Evolutionary conservation across 164 flowering plant species (phyloP), one percentile per base, ranked within the genome.

Genomic region (Kalanchoe fedtschenkoi): DNA sequence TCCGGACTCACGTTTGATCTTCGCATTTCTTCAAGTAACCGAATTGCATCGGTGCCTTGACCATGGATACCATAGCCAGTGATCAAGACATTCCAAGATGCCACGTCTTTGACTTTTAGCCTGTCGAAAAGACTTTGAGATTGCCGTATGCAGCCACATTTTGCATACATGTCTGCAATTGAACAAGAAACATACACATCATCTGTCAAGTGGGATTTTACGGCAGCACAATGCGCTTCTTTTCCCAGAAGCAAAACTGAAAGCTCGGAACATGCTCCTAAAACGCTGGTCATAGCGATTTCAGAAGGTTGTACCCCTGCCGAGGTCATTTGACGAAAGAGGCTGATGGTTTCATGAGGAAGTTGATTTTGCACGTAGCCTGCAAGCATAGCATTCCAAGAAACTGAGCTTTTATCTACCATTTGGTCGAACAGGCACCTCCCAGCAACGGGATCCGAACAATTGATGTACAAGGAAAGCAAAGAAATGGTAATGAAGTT

Each of bases 351-450:
- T 60, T 75, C 71, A 26, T 63, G 37, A 28, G 81, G 76, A 22
- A 63, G 71, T 60, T 71, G 81, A 67, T 74, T 81, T 42, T 83
- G 80, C n/a, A 72, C 66, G 68, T 76, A 85, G 21, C 91, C 96
- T 47, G 85, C 21, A 22, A 88, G 77, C 89, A 88, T 86, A 17
- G 81, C 75, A 72, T 86, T 85, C 87, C 89, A 86, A 55, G 79
- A 65, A 4, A 83, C 84, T 55, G 63, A 60, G 69, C 64, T 76
- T 68, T 68, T 84, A 54, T 72, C 74, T n/a, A 61, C 70, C 74
- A 81, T 74, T 55, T 53, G 53, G 42, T 78, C 68, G 62, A 88
- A 88, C 51, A 81, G 60, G 11, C 32, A 19, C 47, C 69, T 60
- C 14, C 83, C 85, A 60, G 66, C 21, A 21, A 17, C 46, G 16